Evolutionary conservation across 148 eudicot species (phyloP), one percentile per base, ranked within the genome.

Genomic region (Spergularia bocconei): DNA sequence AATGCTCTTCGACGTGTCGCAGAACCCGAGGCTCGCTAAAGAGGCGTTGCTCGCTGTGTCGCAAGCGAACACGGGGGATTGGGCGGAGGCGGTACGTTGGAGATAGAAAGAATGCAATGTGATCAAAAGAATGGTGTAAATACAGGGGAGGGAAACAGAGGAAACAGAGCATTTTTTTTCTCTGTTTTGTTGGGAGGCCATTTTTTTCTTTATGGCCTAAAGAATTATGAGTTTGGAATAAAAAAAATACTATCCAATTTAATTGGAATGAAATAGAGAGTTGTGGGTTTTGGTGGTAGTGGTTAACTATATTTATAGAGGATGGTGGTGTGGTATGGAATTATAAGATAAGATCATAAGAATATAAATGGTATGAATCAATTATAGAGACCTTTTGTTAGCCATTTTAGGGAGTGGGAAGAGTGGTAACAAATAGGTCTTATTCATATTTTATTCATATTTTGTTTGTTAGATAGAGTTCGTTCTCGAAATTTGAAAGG

Each of bases 11-110:
- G 87, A 55, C 41, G 75, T 61, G 73, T 89, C 82, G 67, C 97
- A 91, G 59, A 91, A 91, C 14, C 83, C 79, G 19, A 86, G 78
- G 33, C 55, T 69, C 6, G 79, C 81, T 13, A 86, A 7, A 36
- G 83, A 76, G 7, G 88, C 79, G 41, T 86, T 88, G 57, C n/a
- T 47, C 0, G 80, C n/a, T 14, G 77, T 63, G 41, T 86, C 89
- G 72, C 97, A 91, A 44, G 97, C 91, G 23, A 86, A 91, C 5
- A 61, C 81, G 10, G 83, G 67, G 13, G 82, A 54, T 60, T 86
- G 87, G 44, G 78, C 87, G 0, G 36, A 48, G 59, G 77, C 70
- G 15, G 16, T 62, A 53, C 5, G 38, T 7, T 69, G 41, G 41
- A 65, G 17, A 23, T 64, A 23, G 6, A 52, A 16, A 23, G 39